A percentile compares a stretch with the other conserved stretches of the same genome.
Evolutionary conservation across 2,329 filamentous ascomycete species (phyloP).

Genomic region (Fusarium armeniacum): DNA sequence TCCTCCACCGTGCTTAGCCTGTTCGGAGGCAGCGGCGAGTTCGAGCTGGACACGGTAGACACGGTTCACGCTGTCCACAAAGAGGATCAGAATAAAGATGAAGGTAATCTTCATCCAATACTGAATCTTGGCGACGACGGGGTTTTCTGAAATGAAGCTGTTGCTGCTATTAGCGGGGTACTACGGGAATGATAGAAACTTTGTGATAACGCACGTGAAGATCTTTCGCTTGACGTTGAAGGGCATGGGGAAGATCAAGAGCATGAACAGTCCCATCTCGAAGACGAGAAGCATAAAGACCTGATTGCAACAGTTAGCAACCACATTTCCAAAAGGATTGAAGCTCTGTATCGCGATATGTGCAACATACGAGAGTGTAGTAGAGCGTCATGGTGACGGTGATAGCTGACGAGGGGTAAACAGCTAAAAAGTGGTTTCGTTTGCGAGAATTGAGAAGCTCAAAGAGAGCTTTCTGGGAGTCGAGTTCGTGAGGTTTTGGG

Average conservation of each 20-base stretch:
- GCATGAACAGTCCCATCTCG: slow-evolving; percentile 86
- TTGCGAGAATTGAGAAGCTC: slow-evolving; percentile 23
- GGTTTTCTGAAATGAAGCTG: slow-evolving; percentile 94
- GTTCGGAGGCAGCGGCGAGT: slow-evolving; percentile 79
- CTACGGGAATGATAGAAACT: neutral
- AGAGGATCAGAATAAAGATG: slow-evolving; percentile 98
- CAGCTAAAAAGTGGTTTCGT: slow-evolving; percentile 19
- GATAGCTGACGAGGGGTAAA: slow-evolving; percentile 45
- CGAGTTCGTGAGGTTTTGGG: slow-evolving; percentile 3
- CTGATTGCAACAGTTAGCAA: slow-evolving; percentile 61
- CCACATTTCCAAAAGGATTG: neutral
- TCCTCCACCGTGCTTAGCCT: slow-evolving; percentile 57
- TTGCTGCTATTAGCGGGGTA: slow-evolving; percentile 17
- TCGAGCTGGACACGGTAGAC: slow-evolving; percentile 98
- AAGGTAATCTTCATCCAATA: slow-evolving; percentile 99
- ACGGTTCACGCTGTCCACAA: slow-evolving; percentile 94
- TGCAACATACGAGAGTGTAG: slow-evolving; percentile 65
- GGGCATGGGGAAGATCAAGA: slow-evolving; percentile 87
- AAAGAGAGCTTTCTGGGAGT: slow-evolving; percentile 18
- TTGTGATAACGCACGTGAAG: slow-evolving; percentile 72
- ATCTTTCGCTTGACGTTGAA: slow-evolving; percentile 88
- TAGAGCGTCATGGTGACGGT: slow-evolving; percentile 69
- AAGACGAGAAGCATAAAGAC: slow-evolving; percentile 86
- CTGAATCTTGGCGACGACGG: slow-evolving; percentile 88
- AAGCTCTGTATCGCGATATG: neutral